Evolutionary conservation across 2,329 filamentous ascomycete species (phyloP), one percentile per base, ranked within the genome.

Genomic region (Xylaria sp.): DNA sequence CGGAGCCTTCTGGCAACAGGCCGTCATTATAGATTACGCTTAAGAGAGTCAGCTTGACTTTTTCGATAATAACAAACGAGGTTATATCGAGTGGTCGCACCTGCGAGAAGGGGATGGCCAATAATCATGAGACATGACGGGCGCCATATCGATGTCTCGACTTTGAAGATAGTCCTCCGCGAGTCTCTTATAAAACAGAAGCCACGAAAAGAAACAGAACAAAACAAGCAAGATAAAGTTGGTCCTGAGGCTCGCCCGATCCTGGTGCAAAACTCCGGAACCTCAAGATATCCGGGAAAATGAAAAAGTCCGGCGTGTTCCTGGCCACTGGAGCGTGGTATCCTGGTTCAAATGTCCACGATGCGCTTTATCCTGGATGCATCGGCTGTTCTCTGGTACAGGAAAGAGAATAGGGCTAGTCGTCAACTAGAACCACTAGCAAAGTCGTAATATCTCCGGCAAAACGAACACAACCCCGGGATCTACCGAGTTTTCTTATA

Each of bases 31-130:
- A 77, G 36, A 73, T 72, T 69, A 74, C 67, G 67, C 76, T 77
- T 73, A 62, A 68, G 61, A 71, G 66, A 70, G 74, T 78, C 69
- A 77, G 76, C 60, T 67, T 68, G 51, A 58, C 69, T 66, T 66
- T n/a, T 65, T 72, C 69, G 58, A 53, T 66, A 53, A 60, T 57
- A 64, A 68, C 67, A 59, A 66, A 63, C 65, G 63, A 68, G 64
- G 65, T 70, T 66, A 42, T 61, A 60, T 71, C 68, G 65, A 69
- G 72, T 73, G 66, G 75, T 78, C 83, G 81, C 82, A 87, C 85
- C 84, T 87, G 79, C 82, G 83, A 71, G n/a, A n/a, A n/a, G 81
- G 79, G 70, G 82, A 75, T 70, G 81, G 81, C 85, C 85, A 86
- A 65, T 83, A 80, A 72, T 83, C 80, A 76, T 80, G 81, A 68